phyloP scores from a whole-genome alignment of 2,329 filamentous ascomycete species.

The Xylaria sp. region DNA sequence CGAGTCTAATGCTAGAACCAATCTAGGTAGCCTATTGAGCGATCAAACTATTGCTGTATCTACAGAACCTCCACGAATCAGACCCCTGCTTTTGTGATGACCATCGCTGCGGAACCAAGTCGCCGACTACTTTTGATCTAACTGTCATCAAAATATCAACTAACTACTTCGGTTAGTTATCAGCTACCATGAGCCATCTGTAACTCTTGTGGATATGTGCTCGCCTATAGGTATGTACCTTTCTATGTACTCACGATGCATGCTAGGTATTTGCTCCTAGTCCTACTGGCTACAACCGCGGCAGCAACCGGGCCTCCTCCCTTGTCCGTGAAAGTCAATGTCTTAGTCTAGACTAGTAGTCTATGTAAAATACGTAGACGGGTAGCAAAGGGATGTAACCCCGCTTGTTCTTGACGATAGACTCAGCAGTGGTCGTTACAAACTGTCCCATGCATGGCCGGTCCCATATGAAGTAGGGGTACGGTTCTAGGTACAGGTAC shows the following conservation, averaged over 20 bases:
- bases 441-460: not conserved
- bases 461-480: constrained; percentile 5
- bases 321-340: not conserved
- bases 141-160: not conserved
- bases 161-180: not conserved
- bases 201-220: not conserved
- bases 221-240: not conserved
- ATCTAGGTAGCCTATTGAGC: not conserved
- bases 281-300: not conserved
- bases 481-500: not conserved
- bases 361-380: not conserved
- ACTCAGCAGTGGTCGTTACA: not conserved
- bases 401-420: constrained; percentile 9
- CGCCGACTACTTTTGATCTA: constrained; percentile 26
- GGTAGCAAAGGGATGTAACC: not conserved
- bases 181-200: not conserved
- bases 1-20: not conserved
- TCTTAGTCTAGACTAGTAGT: not conserved
- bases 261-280: not conserved
- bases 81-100: constrained; percentile 14
- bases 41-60: constrained; percentile 32
- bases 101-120: constrained; percentile 14
- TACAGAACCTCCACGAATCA: constrained; percentile 29
- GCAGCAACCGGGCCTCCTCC: not conserved
- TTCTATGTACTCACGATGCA: constrained; percentile 3